Conservation (phyloP, 176 grass and related monocot genomes). For the Oryza officinalis region DNA sequence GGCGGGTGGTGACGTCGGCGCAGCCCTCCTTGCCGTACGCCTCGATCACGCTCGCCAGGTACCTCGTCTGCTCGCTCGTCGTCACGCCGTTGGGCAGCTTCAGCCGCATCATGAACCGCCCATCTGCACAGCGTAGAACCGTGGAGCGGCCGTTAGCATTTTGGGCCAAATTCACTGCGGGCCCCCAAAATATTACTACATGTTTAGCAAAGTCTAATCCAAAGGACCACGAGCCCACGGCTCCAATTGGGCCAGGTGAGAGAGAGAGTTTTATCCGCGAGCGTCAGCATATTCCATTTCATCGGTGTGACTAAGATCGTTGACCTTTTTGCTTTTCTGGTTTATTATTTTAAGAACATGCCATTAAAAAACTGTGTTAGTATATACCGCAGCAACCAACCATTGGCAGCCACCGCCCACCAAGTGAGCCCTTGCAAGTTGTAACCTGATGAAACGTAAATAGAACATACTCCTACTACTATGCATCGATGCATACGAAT, state of each 20-base stretch:
- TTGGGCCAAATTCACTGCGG: background rate
- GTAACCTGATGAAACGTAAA: background rate
- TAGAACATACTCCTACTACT: background rate
- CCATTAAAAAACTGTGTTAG: background rate
- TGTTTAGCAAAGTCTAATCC: background rate
- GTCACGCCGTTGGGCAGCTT: slow-evolving; percentile 97
- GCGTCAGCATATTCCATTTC: background rate
- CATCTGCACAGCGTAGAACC: slow-evolving; percentile 42
- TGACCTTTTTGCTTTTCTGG: slow-evolving; percentile 40
- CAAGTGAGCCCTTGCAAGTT: background rate
- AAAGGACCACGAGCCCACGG: background rate
- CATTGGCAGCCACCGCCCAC: background rate
- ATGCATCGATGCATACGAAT: no score
- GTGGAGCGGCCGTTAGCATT: background rate
- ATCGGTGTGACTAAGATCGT: background rate
- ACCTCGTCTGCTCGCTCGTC: slow-evolving; percentile 94
- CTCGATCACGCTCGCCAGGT: slow-evolving; percentile 82
- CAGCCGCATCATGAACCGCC: slow-evolving; percentile 95
- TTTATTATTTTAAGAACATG: background rate
- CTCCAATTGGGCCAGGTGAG: background rate
- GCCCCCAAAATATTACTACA: background rate
- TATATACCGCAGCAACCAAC: background rate
- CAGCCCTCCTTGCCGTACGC: slow-evolving; percentile 81
- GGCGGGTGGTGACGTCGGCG: slow-evolving; percentile 91
- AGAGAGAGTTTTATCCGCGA: background rate